Evolutionary conservation across 2,329 filamentous ascomycete genomes (phyloP).

Genomic region (Colletotrichum australisinense): DNA sequence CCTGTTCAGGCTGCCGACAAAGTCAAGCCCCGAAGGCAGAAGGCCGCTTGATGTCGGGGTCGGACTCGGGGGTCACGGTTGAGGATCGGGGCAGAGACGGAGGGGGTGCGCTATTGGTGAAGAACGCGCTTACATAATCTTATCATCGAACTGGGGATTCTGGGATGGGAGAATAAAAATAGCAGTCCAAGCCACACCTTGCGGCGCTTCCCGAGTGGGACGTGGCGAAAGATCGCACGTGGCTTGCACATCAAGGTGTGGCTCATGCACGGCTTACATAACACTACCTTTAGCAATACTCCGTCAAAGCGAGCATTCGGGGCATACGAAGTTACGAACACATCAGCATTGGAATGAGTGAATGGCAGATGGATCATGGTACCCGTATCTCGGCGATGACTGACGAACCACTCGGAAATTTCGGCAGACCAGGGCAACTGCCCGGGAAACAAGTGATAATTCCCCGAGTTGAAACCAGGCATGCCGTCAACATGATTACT

Average conservation of each 20-base stretch:
- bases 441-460: background rate
- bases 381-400: background rate
- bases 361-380: background rate
- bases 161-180: background rate
- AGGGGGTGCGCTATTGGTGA: background rate
- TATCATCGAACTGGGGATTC: background rate
- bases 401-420: background rate
- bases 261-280: background rate
- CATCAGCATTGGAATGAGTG: too few species aligned
- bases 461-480: background rate
- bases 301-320: background rate
- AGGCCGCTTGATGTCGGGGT: background rate
- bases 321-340: too few species aligned
- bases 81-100: background rate
- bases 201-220: background rate
- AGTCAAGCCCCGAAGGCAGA: too few species aligned
- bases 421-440: background rate
- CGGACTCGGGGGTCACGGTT: background rate
- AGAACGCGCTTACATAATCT: background rate
- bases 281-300: background rate
- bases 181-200: constrained; percentile 4
- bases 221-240: background rate
- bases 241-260: background rate
- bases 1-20: background rate
- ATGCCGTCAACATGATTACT: background rate